These are phyloP conservation scores for Nephelium lappaceum DNA, from an alignment of 345 rosid species.

Conservation along the genomic window DNA sequence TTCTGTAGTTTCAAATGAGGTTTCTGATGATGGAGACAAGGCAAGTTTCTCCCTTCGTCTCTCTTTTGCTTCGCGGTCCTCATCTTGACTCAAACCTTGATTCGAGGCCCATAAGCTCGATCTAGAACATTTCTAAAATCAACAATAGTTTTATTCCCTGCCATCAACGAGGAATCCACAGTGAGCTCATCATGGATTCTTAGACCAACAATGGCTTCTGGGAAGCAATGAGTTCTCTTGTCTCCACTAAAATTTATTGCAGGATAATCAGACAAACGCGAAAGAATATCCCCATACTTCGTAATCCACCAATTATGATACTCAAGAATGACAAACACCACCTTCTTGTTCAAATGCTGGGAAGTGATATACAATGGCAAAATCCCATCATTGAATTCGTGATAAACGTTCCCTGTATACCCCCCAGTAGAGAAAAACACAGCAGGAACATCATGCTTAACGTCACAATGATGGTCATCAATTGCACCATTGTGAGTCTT, in stretches of 20 bases:
- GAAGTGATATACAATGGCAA: conserved; percentile 80
- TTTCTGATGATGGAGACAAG: conserved; percentile 26
- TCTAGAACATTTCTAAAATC: conserved; percentile 68
- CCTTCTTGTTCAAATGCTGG: conserved; percentile 64
- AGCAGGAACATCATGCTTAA: conserved; percentile 62
- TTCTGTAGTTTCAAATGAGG: neutral
- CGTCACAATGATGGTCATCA: conserved; percentile 47
- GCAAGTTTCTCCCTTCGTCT: conserved; percentile 33
- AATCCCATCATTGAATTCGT: conserved; percentile 86
- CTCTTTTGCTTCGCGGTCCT: conserved; percentile 42
- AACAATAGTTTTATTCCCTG: conserved; percentile 43
- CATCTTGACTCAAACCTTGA: conserved; percentile 50
- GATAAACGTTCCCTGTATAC: conserved; percentile 78
- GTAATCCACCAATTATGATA: conserved; percentile 84
- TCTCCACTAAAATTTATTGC: conserved; percentile 60
- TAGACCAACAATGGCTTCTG: conserved; percentile 75
- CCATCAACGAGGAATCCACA: conserved; percentile 48
- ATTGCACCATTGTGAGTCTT: conserved; percentile 30
- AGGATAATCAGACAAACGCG: conserved; percentile 60
- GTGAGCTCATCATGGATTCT: conserved; percentile 77
- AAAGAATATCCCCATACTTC: conserved; percentile 67
- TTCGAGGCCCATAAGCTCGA: conserved; percentile 56
- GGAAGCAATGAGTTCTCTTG: conserved; percentile 74
- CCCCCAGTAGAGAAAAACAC: conserved; percentile 90
- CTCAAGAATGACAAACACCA: conserved; percentile 79